A percentile compares a stretch with the other conserved stretches of the same genome.
phyloP scores from a whole-genome alignment of 106 monocot species.

The Xerophyta viscosa region DNA sequence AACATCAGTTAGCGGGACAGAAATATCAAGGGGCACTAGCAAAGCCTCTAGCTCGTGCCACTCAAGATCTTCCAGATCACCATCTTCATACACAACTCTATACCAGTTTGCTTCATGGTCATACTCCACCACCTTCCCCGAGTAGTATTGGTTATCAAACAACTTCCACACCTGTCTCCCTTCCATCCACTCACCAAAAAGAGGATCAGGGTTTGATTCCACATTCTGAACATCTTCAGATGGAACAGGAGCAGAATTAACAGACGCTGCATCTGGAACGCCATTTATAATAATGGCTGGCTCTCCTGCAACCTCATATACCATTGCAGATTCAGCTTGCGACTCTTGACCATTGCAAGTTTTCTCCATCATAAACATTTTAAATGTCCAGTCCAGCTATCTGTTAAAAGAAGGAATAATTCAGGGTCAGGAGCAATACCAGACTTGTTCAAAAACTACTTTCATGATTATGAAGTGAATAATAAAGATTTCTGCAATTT shows the following conservation, averaged over 20 bases:
- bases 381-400: not conserved
- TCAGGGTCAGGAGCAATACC: not conserved
- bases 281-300: slow-evolving; percentile 71
- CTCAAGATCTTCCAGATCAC: too few relatives aligned
- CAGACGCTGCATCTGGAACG: slow-evolving; percentile 25
- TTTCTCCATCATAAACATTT: slow-evolving; percentile 15
- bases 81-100: slow-evolving; percentile 73
- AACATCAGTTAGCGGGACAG: slow-evolving; percentile 39
- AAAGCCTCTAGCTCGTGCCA: slow-evolving; percentile 63
- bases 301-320: slow-evolving; percentile 50
- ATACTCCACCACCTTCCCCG: slow-evolving; percentile 51
- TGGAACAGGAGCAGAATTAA: not conserved
- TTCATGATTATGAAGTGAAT: too few relatives aligned
- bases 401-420: not conserved
- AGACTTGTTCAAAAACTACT: too few relatives aligned
- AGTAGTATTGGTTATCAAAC: slow-evolving; percentile 49
- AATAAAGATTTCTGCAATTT: too few relatives aligned
- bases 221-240: not conserved
- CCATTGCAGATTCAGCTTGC: slow-evolving; percentile 10
- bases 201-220: slow-evolving; percentile 28
- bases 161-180: slow-evolving; percentile 61
- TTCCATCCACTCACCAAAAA: slow-evolving; percentile 64
- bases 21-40: slow-evolving; percentile 62
- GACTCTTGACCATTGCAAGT: slow-evolving; percentile 5
- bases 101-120: slow-evolving; percentile 65